Base-by-base conservation (phyloP, 257 asterid species). In the Asclepias syriaca region DNA sequence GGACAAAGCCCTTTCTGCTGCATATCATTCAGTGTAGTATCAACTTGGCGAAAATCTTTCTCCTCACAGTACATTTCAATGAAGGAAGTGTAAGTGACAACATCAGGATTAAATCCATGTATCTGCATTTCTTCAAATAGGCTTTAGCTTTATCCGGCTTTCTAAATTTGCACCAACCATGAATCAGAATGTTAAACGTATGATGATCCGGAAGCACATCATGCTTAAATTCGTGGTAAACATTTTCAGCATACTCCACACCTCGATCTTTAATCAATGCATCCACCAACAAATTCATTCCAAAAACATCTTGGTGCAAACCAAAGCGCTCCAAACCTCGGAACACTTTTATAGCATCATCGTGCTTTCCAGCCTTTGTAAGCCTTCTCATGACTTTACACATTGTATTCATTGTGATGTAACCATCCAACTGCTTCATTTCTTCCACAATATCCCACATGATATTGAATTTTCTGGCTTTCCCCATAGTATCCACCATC, bases 161-260 rank as follows among this genome's bases (percentile, higher is more conserved):
- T 85, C 98, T 88, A 76, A 77, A 51, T 78, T 74, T 90, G 90
- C 98, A 92, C 92, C 92, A 90, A 73, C 98, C 98, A 53, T 90
- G 96, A 57, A 86, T 77, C 39, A 92, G 81, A 60, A 88, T 72
- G 39, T 95, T 95, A 83, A 73, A 92, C n/a, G 96, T 89, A 12
- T 19, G 79, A 14, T 24, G 69, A 78, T 66, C 77, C 9, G 95
- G 97, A 72, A 80, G 77, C 70, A 90, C 70, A 48, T 8, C 65
- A 22, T 83, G 84, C 80, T 72, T 88, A 50, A 76, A 85, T 69
- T 87, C 86, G 8, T 72, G 22, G 75, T 71, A 82, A n/a, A 81
- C 87, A 14, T 45, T 70, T 70, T 88, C 88, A 7, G 98, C 97
- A 64, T 82, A 84, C 86, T 95, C 99, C 19, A 92, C 90, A 14